Evolutionary conservation across 352 stramenopile species (phyloP).

Genomic region (Blastocystis sp.): DNA sequence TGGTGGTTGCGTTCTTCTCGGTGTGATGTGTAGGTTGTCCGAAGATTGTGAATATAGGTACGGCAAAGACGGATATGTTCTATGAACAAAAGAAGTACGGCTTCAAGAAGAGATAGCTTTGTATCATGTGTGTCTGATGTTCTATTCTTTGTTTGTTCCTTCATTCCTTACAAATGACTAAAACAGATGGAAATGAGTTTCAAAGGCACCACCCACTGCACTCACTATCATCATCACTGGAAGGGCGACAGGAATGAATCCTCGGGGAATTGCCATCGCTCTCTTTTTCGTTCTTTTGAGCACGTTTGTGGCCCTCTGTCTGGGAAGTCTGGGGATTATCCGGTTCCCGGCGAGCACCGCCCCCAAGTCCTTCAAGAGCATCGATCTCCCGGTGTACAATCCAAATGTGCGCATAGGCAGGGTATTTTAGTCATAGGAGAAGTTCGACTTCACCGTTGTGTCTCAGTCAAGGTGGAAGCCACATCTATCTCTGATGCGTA

Average conservation of each 20-base stretch:
- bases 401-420: not conserved
- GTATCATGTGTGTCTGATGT: not conserved
- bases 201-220: not conserved
- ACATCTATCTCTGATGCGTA: not conserved
- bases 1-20: conserved; percentile 44
- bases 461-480: not conserved
- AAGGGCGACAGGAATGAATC: not conserved
- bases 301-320: not conserved
- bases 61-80: conserved; percentile 88
- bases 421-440: not conserved
- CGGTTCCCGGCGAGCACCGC: not conserved
- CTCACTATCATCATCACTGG: not conserved
- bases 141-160: not conserved
- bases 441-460: conserved; percentile 32
- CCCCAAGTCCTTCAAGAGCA: not conserved
- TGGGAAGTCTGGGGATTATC: conserved; percentile 13
- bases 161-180: conserved; percentile 1
- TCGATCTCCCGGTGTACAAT: not conserved
- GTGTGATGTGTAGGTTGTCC: conserved; percentile 88
- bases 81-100: conserved; percentile 98
- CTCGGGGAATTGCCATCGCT: not conserved
- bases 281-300: conserved; percentile 23
- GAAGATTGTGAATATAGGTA: conserved; percentile 96
- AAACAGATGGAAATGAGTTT: conserved; percentile 10
- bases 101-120: conserved; percentile 82